phyloP scores from a whole-genome alignment of 805 yeast species.

The Lipomyces yamanashiensis region DNA sequence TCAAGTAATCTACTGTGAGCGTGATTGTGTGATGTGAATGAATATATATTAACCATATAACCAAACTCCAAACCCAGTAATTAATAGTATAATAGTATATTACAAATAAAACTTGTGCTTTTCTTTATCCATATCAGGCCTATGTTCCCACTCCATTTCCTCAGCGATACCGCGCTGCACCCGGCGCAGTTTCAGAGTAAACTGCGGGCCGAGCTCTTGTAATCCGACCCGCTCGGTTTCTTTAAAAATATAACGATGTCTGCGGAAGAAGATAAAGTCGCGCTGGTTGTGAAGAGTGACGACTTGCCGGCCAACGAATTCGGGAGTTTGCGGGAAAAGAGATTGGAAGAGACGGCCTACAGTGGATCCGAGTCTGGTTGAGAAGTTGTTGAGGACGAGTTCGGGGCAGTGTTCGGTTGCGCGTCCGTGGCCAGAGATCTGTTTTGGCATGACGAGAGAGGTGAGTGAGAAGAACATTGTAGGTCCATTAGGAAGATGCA shows the following conservation, averaged over 20 bases:
- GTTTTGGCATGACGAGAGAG: slow-evolving; percentile 73
- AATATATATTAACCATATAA: no score
- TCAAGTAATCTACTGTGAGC: background rate
- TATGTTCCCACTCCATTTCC: slow-evolving; percentile 95
- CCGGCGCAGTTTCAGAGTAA: slow-evolving; percentile 84
- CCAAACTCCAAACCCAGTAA: no score
- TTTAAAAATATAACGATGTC: slow-evolving; percentile 88
- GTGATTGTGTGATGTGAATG: background rate
- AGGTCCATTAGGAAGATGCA: slow-evolving; percentile 95
- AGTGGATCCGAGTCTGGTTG: slow-evolving; percentile 89
- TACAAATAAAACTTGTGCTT: slow-evolving; percentile 87
- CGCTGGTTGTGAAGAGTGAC: slow-evolving; percentile 95
- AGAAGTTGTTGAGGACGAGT: slow-evolving; percentile 86
- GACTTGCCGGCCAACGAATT: slow-evolving; percentile 93
- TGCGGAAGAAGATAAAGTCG: slow-evolving; percentile 91
- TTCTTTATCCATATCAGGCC: slow-evolving; percentile 95
- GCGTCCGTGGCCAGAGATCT: slow-evolving; percentile 84
- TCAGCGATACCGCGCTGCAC: slow-evolving; percentile 89
- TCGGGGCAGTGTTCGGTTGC: slow-evolving; percentile 93
- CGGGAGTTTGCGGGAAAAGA: slow-evolving; percentile 90
- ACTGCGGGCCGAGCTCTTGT: slow-evolving; percentile 96
- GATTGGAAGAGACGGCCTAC: slow-evolving; percentile 92
- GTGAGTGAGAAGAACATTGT: slow-evolving; percentile 87
- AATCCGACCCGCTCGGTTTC: slow-evolving; percentile 92
- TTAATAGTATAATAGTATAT: background rate